Conservation (phyloP, 1,139 yeast genomes). For the Lodderomyces parapsilosis region DNA sequence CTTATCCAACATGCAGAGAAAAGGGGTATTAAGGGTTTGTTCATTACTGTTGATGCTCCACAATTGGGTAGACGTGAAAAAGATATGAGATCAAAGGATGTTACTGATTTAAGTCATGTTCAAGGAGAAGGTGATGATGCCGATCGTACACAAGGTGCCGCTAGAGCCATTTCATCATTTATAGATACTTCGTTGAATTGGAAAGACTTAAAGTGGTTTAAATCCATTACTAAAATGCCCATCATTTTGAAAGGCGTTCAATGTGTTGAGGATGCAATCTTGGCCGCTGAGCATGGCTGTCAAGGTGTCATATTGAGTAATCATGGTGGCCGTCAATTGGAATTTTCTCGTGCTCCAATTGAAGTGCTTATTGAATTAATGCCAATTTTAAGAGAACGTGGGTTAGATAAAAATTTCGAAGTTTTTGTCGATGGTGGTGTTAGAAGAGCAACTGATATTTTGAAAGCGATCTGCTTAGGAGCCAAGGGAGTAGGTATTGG, state of each 20-base stretch:
- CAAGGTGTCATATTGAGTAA: slow-evolving; percentile 67
- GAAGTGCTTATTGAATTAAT: slow-evolving; percentile 66
- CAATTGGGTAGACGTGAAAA: slow-evolving; percentile 89
- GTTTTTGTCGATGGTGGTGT: slow-evolving; percentile 66
- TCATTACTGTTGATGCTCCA: slow-evolving; percentile 93
- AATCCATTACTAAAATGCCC: slow-evolving; percentile 60
- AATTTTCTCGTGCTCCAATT: slow-evolving; percentile 64
- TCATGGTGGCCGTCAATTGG: slow-evolving; percentile 77
- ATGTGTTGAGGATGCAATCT: slow-evolving; percentile 63
- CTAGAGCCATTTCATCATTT: slow-evolving; percentile 79
- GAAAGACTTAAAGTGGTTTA: slow-evolving; percentile 63
- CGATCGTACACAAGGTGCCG: slow-evolving; percentile 79
- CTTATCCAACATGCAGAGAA: slow-evolving; percentile 71
- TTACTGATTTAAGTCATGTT: slow-evolving; percentile 47
- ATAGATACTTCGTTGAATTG: slow-evolving; percentile 78
- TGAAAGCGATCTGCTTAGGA: slow-evolving; percentile 68
- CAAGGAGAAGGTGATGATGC: slow-evolving; percentile 60
- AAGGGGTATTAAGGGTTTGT: slow-evolving; percentile 75
- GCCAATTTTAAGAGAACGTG: slow-evolving; percentile 50
- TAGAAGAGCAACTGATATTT: slow-evolving; percentile 65
- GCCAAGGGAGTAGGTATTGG: slow-evolving; percentile 76
- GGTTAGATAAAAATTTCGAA: slow-evolving; percentile 48
- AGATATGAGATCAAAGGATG: slow-evolving; percentile 47
- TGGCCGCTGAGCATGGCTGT: slow-evolving; percentile 61
- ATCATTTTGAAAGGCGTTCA: slow-evolving; percentile 71